Percentiles rank a stretch among this genome's conserved stretches.
These are phyloP conservation scores for Penicillium samsonianum DNA, from an alignment of 495 filamentous ascomycete genomes.

Conservation along the genomic window DNA sequence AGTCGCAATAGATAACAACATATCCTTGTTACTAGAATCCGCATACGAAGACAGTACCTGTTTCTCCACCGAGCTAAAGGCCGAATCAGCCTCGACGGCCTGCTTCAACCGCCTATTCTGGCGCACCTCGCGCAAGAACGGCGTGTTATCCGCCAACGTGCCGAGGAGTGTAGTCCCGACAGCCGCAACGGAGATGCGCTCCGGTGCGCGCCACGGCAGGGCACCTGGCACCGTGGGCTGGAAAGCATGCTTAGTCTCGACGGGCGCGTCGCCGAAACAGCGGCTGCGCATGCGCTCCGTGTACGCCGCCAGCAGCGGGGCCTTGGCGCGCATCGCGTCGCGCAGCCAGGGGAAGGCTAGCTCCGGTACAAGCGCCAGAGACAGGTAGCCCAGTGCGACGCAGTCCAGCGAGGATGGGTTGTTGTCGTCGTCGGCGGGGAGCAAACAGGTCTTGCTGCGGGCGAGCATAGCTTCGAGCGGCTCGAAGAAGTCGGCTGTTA, in stretches of 20 bases:
- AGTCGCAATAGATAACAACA: constrained; percentile 40
- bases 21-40: constrained; percentile 35
- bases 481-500: constrained; percentile 67
- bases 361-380: constrained; percentile 67
- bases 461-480: constrained; percentile 66
- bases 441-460: constrained; percentile 51
- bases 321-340: constrained; percentile 59
- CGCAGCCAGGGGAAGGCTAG: constrained; percentile 72
- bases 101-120: constrained; percentile 37
- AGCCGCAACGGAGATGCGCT: constrained; percentile 34
- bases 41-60: constrained; percentile 30
- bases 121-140: constrained; percentile 43
- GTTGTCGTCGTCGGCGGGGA: constrained; percentile 39
- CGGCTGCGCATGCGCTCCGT: constrained; percentile 46
- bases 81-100: constrained; percentile 30
- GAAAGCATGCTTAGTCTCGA: constrained; percentile 33
- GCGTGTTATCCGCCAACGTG: constrained; percentile 43
- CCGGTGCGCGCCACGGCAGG: constrained; percentile 42
- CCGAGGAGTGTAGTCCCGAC: constrained; percentile 41
- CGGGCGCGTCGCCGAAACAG: constrained; percentile 39
- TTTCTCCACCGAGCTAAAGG: constrained; percentile 29
- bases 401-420: constrained; percentile 70
- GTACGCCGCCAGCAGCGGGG: constrained; percentile 55
- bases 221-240: constrained; percentile 16
- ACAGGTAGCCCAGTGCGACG: constrained; percentile 73